Conservation (phyloP, 139 green algal genomes). For the Chlamydomonas schloesseri region DNA sequence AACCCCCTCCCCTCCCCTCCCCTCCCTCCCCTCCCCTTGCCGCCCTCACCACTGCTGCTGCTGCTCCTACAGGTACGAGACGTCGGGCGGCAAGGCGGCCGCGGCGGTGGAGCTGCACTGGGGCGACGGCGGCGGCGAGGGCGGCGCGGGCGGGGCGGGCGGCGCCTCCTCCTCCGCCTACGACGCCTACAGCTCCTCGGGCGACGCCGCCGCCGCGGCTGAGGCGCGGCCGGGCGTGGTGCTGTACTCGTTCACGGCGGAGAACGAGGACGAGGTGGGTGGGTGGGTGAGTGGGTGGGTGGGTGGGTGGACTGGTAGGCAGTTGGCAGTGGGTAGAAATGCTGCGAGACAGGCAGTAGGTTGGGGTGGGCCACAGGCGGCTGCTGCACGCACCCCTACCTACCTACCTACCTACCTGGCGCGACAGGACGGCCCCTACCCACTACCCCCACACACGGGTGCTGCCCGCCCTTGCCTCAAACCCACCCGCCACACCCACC, state of each 20-base stretch:
- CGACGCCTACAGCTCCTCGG: not conserved
- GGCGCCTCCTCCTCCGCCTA: not conserved
- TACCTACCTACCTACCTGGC: too few species aligned
- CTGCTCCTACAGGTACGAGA: constrained; percentile 41
- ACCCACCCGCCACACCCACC: too few species aligned
- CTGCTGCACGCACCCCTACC: too few species aligned
- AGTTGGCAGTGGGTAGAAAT: too few species aligned
- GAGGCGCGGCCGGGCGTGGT: constrained; percentile 31
- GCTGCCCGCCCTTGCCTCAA: too few species aligned
- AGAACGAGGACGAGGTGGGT: constrained; percentile 35
- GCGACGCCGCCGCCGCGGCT: not conserved
- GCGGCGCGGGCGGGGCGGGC: not conserved
- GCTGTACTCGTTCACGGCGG: constrained; percentile 44
- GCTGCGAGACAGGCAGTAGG: too few species aligned
- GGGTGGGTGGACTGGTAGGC: not conserved
- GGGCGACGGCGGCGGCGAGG: constrained; percentile 17
- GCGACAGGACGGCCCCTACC: too few species aligned
- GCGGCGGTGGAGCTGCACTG: constrained; percentile 40
- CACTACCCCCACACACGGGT: too few species aligned
- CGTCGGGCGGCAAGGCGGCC: constrained; percentile 14
- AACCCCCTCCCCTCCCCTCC: too few species aligned
- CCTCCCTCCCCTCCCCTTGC: too few species aligned
- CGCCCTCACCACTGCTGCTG: too few species aligned
- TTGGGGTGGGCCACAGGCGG: too few species aligned
- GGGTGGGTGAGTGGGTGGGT: not conserved